Base-by-base conservation (phyloP, 1,284 basidiomycete genomes). In the Malassezia sympodialis region DNA sequence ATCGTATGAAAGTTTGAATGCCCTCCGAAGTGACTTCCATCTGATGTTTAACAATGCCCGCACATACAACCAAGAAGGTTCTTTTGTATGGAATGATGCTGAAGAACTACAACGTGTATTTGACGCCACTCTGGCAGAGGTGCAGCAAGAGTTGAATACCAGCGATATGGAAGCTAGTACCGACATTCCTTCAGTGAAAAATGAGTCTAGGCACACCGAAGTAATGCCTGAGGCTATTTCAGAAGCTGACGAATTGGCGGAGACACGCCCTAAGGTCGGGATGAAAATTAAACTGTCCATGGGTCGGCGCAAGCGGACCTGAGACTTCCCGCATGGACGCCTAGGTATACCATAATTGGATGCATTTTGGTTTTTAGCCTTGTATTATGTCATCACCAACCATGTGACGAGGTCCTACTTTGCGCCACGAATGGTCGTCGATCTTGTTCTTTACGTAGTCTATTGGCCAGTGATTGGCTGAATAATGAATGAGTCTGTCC, bases 21-120 rank as follows among this genome's bases (percentile, higher is more conserved):
- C 81, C 46, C 90, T 85, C 78, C 80, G 81, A 50, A 82, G 83
- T 47, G 91, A 96, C 76, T 88, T 88, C 81, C 74, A 77, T 59
- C 81, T 90, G 48, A 90, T 96, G 85, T 93, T 93, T 76, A 80
- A 82, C 73, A 98, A 98, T 72, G 91, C 93, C 4, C 82, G 86
- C 68, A 70, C 65, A 27, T 73, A 72, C 62, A 69, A 75, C 49
- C 68, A 70, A 44, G 69, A 76, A 88, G 91, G 76, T 49, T 89
- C 87, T 0, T 86, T 88, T 84, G 90, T 96, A 27, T 94, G 90
- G 77, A 81, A 87, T 62, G 90, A 96, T 62, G 90, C 93, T 0
- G 61, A 65, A 26, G 71, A 68, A 61, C 57, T 74, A 40, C 64
- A 72, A 49, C 64, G 60, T 41, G 68, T 65, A 7, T 73, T 73